These are phyloP conservation scores for Peniophora sp. DNA, from an alignment of 1,284 basidiomycete species.

Conservation along the genomic window DNA sequence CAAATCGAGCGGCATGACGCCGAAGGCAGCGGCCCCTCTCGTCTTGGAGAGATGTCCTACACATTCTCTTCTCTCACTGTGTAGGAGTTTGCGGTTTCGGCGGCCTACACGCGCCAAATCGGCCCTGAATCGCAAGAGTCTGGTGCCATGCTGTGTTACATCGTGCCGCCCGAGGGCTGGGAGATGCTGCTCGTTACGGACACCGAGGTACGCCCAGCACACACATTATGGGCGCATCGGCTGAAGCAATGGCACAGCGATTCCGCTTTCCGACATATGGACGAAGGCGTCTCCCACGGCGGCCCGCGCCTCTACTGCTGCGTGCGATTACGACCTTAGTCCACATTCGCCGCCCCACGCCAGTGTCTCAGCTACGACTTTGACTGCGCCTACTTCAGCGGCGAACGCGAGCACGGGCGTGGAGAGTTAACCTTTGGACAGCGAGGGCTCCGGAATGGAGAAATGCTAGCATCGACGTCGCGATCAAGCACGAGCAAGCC, in stretches of 20 bases:
- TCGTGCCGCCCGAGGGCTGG: constrained; percentile 92
- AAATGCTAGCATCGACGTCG: background rate
- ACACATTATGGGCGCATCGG: constrained; percentile 16
- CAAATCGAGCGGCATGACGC: constrained; percentile 26
- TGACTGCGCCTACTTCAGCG: too few relatives aligned
- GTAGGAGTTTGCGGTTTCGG: constrained; percentile 91
- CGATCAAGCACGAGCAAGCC: background rate
- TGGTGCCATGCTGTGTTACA: constrained; percentile 96
- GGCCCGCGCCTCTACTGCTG: constrained; percentile 18
- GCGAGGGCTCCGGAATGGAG: constrained; percentile 49
- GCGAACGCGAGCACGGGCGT: constrained; percentile 74
- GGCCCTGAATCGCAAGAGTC: constrained; percentile 68
- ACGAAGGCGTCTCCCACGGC: constrained; percentile 65
- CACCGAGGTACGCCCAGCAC: constrained; percentile 65
- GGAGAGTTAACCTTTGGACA: constrained; percentile 68
- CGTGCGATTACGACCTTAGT: constrained; percentile 26
- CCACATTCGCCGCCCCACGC: constrained; percentile 34
- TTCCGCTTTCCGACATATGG: constrained; percentile 95
- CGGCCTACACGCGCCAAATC: constrained; percentile 88
- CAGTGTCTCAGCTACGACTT: constrained; percentile 4
- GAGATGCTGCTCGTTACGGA: constrained; percentile 94
- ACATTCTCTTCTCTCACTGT: constrained; percentile 80
- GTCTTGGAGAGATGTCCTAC: constrained; percentile 86
- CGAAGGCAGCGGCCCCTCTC: constrained; percentile 68
- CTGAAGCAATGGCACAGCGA: constrained; percentile 34